These are phyloP conservation scores for Sporodiniella umbellata DNA, from an alignment of 371 early-diverging fungal species.

Conservation along the genomic window DNA sequence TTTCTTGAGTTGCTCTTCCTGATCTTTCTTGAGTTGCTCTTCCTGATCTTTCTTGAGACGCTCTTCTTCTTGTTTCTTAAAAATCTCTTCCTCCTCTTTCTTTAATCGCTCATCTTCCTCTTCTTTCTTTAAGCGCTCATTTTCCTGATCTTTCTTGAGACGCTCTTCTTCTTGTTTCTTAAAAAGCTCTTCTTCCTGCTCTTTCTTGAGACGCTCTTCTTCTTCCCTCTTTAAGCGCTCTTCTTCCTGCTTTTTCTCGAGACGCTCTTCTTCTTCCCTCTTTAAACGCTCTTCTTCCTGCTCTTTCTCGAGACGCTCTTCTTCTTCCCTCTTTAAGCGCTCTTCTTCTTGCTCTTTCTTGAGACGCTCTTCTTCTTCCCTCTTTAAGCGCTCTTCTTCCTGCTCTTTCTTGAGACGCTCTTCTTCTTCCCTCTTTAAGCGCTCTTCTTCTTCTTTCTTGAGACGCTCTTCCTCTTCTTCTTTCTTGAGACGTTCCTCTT, in stretches of 20 bases:
- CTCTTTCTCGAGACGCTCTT: not conserved
- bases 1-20: not conserved
- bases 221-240: not conserved
- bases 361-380: conserved; percentile 3
- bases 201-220: not conserved
- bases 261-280: conserved; percentile 3
- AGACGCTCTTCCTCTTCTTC: conserved; percentile 6
- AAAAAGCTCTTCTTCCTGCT: not conserved
- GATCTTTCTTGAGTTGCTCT: conserved; percentile 1
- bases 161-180: conserved; percentile 1
- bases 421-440: conserved; percentile 5
- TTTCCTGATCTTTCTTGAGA: not conserved
- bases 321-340: conserved; percentile 4
- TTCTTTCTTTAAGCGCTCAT: not conserved
- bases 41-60: not conserved
- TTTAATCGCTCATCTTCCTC: conserved; percentile 2
- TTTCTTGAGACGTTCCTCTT: not conserved
- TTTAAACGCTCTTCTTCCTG: not conserved
- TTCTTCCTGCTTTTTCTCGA: no score
- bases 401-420: not conserved
- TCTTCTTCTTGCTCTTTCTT: conserved; percentile 2
- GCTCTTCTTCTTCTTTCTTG: conserved; percentile 3
- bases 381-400: conserved; percentile 7
- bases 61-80: conserved; percentile 1
- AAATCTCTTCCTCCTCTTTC: not conserved